Base-by-base conservation (phyloP, 2,329 filamentous ascomycete species). In the Xylariomycetidae sp. region DNA sequence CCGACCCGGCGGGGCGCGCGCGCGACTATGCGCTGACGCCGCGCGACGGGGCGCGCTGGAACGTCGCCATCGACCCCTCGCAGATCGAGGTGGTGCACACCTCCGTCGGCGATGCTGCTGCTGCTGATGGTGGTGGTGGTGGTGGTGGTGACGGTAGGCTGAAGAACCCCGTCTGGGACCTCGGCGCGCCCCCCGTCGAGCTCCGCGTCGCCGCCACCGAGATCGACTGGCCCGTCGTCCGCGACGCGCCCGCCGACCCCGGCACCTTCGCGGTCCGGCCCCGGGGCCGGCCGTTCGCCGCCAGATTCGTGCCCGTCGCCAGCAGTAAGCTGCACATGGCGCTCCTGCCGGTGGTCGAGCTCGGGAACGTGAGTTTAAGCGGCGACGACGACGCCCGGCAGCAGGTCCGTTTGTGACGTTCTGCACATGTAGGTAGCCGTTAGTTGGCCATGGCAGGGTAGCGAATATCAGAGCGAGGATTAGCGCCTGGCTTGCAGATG, bases 261-360 rank as follows among this genome's bases (percentile, higher is more conserved):
- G 44, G 44, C 1, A 40, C 41, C 1, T 46, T 46, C 28, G 32
- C 35, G 13, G 39, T 36, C n/a, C 35, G 19, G 32, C 28, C 28
- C 12, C 32, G 18, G 18, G 39, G 43, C 4, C 23, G 35, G 38
- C 45, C 46, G n/a, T 45, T 52, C 22, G 31, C 39, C 15, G 49
- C 50, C 2, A 35, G 47, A 12, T 46, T 53, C 18, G 40, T 52
- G 32, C 50, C 47, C 18, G 51, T 50, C 32, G 49, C 44, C 13
- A 50, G 46, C 29, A 46, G 44, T 22, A 52, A 52, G 32, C 19
- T 53, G 32, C 50, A 53, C 19, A 52, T 53, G 49, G 45, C 45
- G 10, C 35, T 49, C 16, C 29, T 53, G 25, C 46, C 49, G 2
- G 44, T 40, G 3, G 14, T 53, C 2, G 24, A 48, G 13, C 17